A percentile compares a stretch with the other conserved stretches of the same genome.
These are phyloP conservation scores for Planoprotostelium fungivorum DNA, from an alignment of 78 protist species.

Conservation along the genomic window DNA sequence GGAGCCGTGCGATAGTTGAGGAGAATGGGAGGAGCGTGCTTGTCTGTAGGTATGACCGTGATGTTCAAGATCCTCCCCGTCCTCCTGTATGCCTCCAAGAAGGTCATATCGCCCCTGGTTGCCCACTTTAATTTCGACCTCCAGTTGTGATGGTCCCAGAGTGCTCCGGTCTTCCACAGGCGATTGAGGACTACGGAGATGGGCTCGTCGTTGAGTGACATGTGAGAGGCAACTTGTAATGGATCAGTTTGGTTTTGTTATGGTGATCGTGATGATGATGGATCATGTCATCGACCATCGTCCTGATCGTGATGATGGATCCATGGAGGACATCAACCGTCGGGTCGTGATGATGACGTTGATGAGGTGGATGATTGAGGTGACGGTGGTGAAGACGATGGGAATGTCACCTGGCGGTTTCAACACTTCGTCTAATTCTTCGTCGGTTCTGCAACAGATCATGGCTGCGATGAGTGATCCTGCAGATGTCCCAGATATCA, in stretches of 20 bases:
- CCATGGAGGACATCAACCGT: too few species aligned
- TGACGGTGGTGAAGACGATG: too few species aligned
- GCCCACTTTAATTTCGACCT: background rate
- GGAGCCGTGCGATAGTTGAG: conserved; percentile 84
- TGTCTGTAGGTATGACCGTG: conserved; percentile 19
- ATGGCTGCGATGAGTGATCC: conserved; percentile 54
- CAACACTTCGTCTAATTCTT: conserved; percentile 4
- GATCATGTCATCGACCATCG: too few species aligned
- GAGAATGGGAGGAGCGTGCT: conserved; percentile 33
- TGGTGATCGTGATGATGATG: background rate
- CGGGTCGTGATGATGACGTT: too few species aligned
- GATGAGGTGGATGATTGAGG: too few species aligned
- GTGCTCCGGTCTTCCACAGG: background rate
- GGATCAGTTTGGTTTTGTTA: background rate
- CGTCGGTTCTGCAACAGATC: conserved; percentile 16
- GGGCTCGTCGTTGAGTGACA: background rate
- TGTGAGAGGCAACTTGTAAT: background rate
- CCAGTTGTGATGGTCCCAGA: background rate
- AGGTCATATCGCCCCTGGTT: conserved; percentile 66
- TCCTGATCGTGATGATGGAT: too few species aligned
- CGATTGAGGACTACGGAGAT: background rate
- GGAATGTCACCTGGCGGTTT: background rate
- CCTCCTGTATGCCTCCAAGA: conserved; percentile 67
- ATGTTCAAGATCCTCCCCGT: conserved; percentile 78
- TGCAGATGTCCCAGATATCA: conserved; percentile 45